These are phyloP conservation scores for Chondrus crispus DNA, from an alignment of 23 red algal species.

Conservation along the genomic window DNA sequence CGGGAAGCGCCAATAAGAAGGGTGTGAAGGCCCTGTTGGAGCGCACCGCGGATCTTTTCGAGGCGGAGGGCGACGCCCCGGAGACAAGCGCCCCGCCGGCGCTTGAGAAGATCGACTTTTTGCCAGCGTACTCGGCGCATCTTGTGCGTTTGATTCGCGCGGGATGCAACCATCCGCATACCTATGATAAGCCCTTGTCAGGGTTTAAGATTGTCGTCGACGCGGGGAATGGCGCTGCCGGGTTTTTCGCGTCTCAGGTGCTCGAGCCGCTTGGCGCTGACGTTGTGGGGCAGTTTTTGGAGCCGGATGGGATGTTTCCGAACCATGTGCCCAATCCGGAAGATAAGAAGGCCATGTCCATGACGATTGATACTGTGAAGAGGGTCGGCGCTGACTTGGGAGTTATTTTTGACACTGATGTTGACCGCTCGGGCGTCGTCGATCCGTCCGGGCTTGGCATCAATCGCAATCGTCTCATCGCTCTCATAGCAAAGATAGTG, in stretches of 20 bases:
- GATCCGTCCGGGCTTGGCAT: conserved; percentile 54
- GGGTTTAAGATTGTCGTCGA: conserved; percentile 86
- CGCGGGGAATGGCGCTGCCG: conserved; percentile 88
- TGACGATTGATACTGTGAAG: conserved; percentile 44
- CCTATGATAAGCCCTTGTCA: conserved; percentile 42
- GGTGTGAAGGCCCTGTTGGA: conserved; percentile 48
- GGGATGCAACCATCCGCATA: conserved; percentile 4
- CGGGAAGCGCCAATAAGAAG: conserved; percentile 62
- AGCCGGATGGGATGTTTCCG: conserved; percentile 93
- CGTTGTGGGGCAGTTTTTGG: conserved; percentile 79
- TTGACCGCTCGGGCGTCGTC: conserved; percentile 75
- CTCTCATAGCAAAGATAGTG: conserved; percentile 71
- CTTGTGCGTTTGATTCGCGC: conserved; percentile 60
- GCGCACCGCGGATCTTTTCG: neutral
- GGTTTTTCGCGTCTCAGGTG: conserved; percentile 75
- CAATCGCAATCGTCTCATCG: conserved; percentile 89
- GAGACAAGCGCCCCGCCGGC: neutral
- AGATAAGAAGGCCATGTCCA: conserved; percentile 64
- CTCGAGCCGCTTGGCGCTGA: conserved; percentile 73
- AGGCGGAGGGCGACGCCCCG: neutral
- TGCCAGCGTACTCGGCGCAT: conserved; percentile 63
- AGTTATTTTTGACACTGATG: conserved; percentile 93
- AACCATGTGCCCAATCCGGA: conserved; percentile 96
- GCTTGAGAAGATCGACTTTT: conserved; percentile 28
- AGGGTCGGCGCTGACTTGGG: conserved; percentile 69